These are phyloP conservation scores for Termitomyces sp. DNA, from an alignment of 1,284 basidiomycete genomes.

Conservation along the genomic window DNA sequence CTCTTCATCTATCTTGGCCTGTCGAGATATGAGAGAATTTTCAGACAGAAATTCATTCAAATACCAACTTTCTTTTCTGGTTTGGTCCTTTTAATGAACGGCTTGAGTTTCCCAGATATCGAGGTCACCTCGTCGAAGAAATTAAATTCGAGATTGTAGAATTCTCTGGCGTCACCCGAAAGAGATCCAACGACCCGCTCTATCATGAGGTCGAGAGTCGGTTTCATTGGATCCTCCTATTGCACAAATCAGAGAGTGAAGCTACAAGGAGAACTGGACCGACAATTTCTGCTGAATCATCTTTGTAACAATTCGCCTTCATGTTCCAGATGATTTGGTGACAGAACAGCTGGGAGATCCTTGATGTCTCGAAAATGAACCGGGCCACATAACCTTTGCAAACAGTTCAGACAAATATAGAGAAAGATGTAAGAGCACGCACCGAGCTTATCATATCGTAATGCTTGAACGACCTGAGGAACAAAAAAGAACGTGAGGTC, in stretches of 20 bases:
- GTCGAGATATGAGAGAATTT: slow-evolving; percentile 8
- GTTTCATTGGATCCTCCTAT: slow-evolving; percentile 94
- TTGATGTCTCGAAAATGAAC: slow-evolving; percentile 97
- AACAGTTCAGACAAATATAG: background rate
- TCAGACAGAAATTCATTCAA: background rate
- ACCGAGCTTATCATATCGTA: slow-evolving; percentile 87
- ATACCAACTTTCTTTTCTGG: slow-evolving; percentile 87
- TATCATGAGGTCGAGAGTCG: slow-evolving; percentile 85
- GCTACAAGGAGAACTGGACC: slow-evolving; percentile 22
- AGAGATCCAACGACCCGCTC: slow-evolving; percentile 79
- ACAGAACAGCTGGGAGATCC: slow-evolving; percentile 97
- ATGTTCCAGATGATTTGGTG: slow-evolving; percentile 99
- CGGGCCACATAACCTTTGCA: slow-evolving; percentile 82
- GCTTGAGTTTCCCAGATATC: slow-evolving; percentile 97
- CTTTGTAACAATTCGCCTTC: slow-evolving; percentile 97
- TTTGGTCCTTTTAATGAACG: slow-evolving; percentile 94
- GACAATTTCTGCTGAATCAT: slow-evolving; percentile 82
- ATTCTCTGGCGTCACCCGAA: slow-evolving; percentile 86
- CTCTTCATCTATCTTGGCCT: slow-evolving; percentile 99
- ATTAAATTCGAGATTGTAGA: slow-evolving; percentile 93
- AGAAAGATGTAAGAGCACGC: slow-evolving; percentile 18
- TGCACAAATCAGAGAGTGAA: background rate
- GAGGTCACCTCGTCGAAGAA: slow-evolving; percentile 98
- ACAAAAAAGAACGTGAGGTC: slow-evolving; percentile 98
- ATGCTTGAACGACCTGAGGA: slow-evolving; percentile 95